Percentiles rank a stretch among this genome's conserved stretches.
Conservation (phyloP, 768 basidiomycete species). For the Termitomyces sp. region DNA sequence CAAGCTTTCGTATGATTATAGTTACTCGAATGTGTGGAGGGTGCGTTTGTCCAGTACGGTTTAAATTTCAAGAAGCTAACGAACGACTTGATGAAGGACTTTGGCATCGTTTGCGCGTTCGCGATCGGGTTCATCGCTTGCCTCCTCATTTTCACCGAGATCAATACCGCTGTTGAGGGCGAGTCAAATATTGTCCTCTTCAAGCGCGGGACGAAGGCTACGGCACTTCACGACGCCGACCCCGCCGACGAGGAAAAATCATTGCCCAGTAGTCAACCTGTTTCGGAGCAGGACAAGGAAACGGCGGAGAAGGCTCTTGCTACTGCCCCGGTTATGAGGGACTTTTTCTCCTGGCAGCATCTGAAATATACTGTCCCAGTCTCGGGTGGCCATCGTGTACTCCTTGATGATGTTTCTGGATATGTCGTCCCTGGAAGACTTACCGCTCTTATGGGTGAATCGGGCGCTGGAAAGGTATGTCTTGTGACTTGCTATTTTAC, state of each 20-base stretch:
- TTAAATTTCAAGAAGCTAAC: background rate
- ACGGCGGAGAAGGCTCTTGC: slow-evolving; percentile 29
- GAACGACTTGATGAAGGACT: slow-evolving; percentile 37
- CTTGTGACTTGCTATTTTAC: slow-evolving; percentile 11
- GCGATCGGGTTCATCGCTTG: slow-evolving; percentile 53
- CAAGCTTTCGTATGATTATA: slow-evolving; percentile 47
- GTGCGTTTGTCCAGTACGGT: slow-evolving; percentile 22
- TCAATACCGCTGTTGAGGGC: slow-evolving; percentile 35
- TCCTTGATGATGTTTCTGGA: slow-evolving; percentile 74
- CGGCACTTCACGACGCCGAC: slow-evolving; percentile 25
- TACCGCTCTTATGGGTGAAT: slow-evolving; percentile 73
- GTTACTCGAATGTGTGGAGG: slow-evolving; percentile 37
- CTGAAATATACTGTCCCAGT: slow-evolving; percentile 65
- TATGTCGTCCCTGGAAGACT: slow-evolving; percentile 81
- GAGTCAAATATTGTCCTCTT: slow-evolving; percentile 52
- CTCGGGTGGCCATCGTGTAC: slow-evolving; percentile 37
- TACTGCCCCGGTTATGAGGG: slow-evolving; percentile 41
- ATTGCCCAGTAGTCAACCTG: background rate
- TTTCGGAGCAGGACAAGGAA: slow-evolving; percentile 16
- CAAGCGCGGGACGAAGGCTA: slow-evolving; percentile 50
- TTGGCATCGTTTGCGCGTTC: slow-evolving; percentile 69
- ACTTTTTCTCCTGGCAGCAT: slow-evolving; percentile 80
- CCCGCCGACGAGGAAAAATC: slow-evolving; percentile 36
- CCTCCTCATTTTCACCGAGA: slow-evolving; percentile 59
- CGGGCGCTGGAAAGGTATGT: slow-evolving; percentile 39